These are phyloP conservation scores for Phytophthora megakarya DNA, from an alignment of 352 stramenopile genomes.

Conservation along the genomic window DNA sequence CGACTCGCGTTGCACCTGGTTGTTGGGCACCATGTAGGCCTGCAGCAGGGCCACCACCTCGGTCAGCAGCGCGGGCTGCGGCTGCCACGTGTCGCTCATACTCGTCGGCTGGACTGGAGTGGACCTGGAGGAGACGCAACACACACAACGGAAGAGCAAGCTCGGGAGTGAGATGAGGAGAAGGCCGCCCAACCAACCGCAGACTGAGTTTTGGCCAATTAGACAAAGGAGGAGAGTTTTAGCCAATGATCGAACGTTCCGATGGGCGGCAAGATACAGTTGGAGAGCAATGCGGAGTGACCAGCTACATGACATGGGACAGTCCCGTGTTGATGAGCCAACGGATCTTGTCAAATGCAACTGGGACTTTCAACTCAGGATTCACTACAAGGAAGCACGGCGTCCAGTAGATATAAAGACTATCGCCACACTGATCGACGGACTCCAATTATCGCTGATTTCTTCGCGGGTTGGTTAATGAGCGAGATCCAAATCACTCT, in stretches of 20 bases:
- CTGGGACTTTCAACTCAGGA: too few species aligned
- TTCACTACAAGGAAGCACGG: too few species aligned
- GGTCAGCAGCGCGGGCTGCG: slow-evolving; percentile 70
- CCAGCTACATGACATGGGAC: too few species aligned
- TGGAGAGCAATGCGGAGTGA: slow-evolving; percentile 4
- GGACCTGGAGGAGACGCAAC: slow-evolving; percentile 1
- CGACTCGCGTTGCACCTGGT: slow-evolving; percentile 80
- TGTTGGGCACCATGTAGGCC: slow-evolving; percentile 85
- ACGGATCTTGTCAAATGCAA: too few species aligned
- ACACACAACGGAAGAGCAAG: slow-evolving; percentile 7
- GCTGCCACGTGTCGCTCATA: slow-evolving; percentile 71
- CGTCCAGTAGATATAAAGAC: too few species aligned
- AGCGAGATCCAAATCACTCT: too few species aligned
- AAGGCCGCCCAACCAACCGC: slow-evolving; percentile 10
- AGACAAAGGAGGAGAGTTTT: neutral
- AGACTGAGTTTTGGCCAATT: slow-evolving; percentile 9
- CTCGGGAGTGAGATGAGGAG: slow-evolving; percentile 13
- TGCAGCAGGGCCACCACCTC: slow-evolving; percentile 82
- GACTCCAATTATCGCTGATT: too few species aligned
- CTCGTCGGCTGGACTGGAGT: too few species aligned
- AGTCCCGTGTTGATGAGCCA: too few species aligned
- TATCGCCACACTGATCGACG: too few species aligned
- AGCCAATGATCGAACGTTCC: neutral
- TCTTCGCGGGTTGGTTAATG: too few species aligned
- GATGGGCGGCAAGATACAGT: neutral